Percentiles rank a stretch among this genome's conserved stretches.
Evolutionary conservation across 116 monocot species (phyloP).

Genomic region (Zostera marina): DNA sequence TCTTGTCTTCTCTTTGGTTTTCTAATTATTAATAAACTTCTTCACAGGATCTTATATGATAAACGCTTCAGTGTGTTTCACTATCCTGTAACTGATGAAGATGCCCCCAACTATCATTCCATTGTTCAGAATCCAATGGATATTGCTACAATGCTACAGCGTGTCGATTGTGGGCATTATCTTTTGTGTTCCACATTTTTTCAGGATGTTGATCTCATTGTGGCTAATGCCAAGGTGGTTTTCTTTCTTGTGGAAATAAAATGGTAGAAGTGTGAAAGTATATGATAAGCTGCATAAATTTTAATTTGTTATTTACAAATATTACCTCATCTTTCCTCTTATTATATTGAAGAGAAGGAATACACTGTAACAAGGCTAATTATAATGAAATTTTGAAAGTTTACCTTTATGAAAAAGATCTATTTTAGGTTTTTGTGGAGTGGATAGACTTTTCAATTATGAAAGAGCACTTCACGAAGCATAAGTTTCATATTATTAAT

Average conservation of each 20-base stretch:
- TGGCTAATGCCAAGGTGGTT: constrained; percentile 77
- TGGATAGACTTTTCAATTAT: too few species aligned
- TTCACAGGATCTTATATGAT: constrained; percentile 69
- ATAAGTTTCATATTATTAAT: neutral
- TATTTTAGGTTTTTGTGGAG: too few species aligned
- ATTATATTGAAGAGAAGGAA: too few species aligned
- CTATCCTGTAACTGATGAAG: constrained; percentile 83
- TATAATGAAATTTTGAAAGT: too few species aligned
- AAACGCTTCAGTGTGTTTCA: constrained; percentile 81
- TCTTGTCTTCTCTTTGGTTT: neutral
- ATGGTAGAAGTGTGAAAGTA: neutral
- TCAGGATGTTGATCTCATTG: constrained; percentile 79
- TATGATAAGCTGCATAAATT: neutral
- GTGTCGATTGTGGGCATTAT: constrained; percentile 80
- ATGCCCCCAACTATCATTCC: constrained; percentile 79
- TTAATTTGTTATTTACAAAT: too few species aligned
- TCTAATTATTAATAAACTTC: neutral
- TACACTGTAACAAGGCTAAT: too few species aligned
- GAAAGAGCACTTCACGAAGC: too few species aligned
- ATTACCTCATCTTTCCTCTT: too few species aligned
- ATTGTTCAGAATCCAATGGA: constrained; percentile 94
- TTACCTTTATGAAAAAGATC: too few species aligned
- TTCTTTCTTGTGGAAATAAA: neutral
- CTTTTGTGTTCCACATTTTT: constrained; percentile 45
- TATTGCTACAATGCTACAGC: constrained; percentile 84